Conservation (phyloP, 2,329 filamentous ascomycete genomes). For the Calonectria naviculata region DNA sequence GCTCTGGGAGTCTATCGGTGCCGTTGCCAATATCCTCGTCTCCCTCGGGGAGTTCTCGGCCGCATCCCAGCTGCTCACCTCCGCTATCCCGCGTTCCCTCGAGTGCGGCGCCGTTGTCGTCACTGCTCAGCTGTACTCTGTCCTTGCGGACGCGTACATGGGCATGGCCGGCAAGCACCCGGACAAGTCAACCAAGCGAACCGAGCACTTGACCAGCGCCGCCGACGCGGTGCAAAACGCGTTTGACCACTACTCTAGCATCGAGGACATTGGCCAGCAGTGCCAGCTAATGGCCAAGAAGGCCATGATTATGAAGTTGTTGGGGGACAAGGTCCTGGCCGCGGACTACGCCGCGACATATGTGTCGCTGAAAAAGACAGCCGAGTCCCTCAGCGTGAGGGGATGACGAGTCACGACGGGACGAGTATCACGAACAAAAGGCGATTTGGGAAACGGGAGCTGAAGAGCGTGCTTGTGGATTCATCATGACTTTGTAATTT, state of each 20-base stretch:
- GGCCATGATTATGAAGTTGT: constrained; percentile 77
- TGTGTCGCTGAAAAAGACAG: constrained; percentile 63
- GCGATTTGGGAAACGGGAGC: background rate
- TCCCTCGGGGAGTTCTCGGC: constrained; percentile 77
- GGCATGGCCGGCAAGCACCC: constrained; percentile 73
- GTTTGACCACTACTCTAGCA: constrained; percentile 71
- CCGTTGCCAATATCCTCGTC: constrained; percentile 75
- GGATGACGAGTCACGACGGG: constrained; percentile 20
- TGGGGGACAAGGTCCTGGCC: constrained; percentile 71
- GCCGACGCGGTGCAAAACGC: constrained; percentile 71
- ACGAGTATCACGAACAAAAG: background rate
- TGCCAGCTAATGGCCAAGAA: constrained; percentile 87
- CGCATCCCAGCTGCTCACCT: constrained; percentile 72
- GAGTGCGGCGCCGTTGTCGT: constrained; percentile 75
- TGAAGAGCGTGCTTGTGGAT: constrained; percentile 2
- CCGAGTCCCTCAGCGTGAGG: constrained; percentile 43
- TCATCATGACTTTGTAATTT: constrained; percentile 28
- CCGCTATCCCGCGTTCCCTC: constrained; percentile 79
- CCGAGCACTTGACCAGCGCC: constrained; percentile 69
- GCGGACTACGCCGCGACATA: constrained; percentile 77
- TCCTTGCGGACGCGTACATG: constrained; percentile 82
- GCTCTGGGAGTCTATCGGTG: constrained; percentile 78
- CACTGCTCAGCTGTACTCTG: constrained; percentile 74
- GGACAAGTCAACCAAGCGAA: constrained; percentile 56
- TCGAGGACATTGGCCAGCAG: constrained; percentile 75